Conservation (phyloP, 768 basidiomycete species). For the Dentipellis fragilis region DNA sequence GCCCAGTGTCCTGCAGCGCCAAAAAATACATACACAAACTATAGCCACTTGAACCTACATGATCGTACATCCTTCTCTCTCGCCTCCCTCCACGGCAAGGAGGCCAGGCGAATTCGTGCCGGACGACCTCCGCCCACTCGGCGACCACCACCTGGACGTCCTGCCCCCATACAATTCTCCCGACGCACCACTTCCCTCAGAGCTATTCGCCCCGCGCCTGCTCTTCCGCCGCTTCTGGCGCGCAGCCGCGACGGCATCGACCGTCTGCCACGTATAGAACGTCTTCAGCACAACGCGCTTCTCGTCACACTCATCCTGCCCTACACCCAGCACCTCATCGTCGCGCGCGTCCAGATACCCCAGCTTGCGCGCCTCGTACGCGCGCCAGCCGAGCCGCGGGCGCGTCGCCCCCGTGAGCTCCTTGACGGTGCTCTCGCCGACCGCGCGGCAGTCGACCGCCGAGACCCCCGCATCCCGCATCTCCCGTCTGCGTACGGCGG, state of each 20-base stretch:
- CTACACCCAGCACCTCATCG: constrained; percentile 52
- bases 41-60: constrained; percentile 35
- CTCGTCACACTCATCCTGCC: constrained; percentile 77
- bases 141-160: constrained; percentile 39
- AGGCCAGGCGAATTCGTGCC: constrained; percentile 43
- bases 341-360: constrained; percentile 65
- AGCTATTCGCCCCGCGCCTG: constrained; percentile 30
- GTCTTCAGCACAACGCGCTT: constrained; percentile 68
- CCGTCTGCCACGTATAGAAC: constrained; percentile 81
- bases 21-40: background rate
- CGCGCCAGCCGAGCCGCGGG: constrained; percentile 64
- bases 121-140: constrained; percentile 37
- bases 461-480: constrained; percentile 45
- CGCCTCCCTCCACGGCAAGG: constrained; percentile 23
- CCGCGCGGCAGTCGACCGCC: constrained; percentile 66
- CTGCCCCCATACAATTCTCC: constrained; percentile 17
- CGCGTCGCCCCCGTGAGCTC: constrained; percentile 51
- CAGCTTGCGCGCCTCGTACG: constrained; percentile 62
- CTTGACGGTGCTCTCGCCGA: constrained; percentile 52
- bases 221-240: constrained; percentile 57
- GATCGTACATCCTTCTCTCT: constrained; percentile 55
- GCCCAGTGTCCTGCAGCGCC: background rate
- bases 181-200: constrained; percentile 19
- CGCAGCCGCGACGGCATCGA: constrained; percentile 60
- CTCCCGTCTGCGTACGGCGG: constrained; percentile 37